phyloP scores from a whole-genome alignment of 2,329 filamentous ascomycete species.

The Acrodontium crateriforme region DNA sequence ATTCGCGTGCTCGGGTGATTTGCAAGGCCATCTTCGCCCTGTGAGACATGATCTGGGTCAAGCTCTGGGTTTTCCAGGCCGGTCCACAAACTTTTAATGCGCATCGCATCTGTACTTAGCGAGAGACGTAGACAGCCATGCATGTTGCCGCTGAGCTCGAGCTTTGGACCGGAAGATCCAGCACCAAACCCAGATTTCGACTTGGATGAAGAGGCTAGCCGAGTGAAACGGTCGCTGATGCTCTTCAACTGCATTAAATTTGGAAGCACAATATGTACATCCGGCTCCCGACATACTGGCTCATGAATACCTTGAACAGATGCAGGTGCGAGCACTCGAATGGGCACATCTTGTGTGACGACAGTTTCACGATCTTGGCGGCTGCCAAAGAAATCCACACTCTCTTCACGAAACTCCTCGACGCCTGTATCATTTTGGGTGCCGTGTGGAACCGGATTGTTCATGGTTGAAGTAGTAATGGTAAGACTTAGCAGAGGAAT shows the following conservation, averaged over 20 bases:
- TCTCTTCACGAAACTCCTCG: conserved; percentile 13
- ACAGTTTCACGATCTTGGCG: conserved; percentile 70
- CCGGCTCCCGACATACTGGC: conserved; percentile 76
- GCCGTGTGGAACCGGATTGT: conserved; percentile 30
- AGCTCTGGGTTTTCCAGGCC: conserved; percentile 77
- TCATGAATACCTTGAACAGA: conserved; percentile 90
- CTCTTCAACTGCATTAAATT: conserved; percentile 78
- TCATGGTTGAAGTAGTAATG: conserved; percentile 61
- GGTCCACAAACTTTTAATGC: conserved; percentile 75
- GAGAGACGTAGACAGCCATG: conserved; percentile 71
- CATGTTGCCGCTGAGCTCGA: conserved; percentile 89
- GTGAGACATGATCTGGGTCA: conserved; percentile 58
- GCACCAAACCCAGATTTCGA: conserved; percentile 23
- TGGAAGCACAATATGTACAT: conserved; percentile 85
- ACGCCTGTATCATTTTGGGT: too few relatives aligned
- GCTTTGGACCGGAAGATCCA: conserved; percentile 39
- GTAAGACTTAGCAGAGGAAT: conserved; percentile 80
- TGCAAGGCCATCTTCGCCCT: conserved; percentile 51
- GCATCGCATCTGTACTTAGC: conserved; percentile 69
- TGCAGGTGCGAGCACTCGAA: conserved; percentile 70
- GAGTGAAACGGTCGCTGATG: conserved; percentile 91
- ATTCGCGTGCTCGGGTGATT: conserved; percentile 75
- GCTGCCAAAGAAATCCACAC: conserved; percentile 33
- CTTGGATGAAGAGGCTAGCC: conserved; percentile 47
- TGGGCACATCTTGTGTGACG: conserved; percentile 91